Conservation (phyloP, 2,329 filamentous ascomycete genomes). For the Thielaviopsis populi region DNA sequence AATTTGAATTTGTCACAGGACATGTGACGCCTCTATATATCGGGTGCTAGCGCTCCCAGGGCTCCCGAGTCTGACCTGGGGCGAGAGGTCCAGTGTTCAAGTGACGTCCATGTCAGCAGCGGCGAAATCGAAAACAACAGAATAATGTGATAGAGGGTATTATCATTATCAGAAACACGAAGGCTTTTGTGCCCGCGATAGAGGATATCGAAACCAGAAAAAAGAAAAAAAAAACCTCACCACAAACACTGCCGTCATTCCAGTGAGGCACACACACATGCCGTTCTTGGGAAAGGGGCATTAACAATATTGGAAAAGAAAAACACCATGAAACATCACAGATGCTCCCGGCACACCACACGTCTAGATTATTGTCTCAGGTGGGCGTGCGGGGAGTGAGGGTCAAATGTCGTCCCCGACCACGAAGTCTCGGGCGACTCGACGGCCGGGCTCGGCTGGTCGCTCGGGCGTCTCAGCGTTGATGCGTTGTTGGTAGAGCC, state of each 20-base stretch:
- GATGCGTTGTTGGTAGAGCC: not conserved
- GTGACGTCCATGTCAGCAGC: no score
- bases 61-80: no score
- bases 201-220: not conserved
- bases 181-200: not conserved
- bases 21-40: no score
- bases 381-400: not conserved
- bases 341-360: not conserved
- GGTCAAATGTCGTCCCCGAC: not conserved
- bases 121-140: no score
- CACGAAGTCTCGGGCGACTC: not conserved
- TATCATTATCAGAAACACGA: not conserved
- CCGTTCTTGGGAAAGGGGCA: not conserved
- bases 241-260: no score
- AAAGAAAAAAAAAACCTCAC: not conserved
- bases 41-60: no score
- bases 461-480: not conserved
- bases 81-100: no score
- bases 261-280: no score
- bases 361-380: not conserved
- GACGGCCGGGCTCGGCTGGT: not conserved
- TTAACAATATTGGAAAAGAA: not conserved
- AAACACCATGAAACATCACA: not conserved
- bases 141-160: no score
- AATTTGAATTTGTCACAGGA: no score